Evolutionary conservation across 495 filamentous ascomycete genomes (phyloP).

Genomic region (Corynascus novoguineensis): DNA sequence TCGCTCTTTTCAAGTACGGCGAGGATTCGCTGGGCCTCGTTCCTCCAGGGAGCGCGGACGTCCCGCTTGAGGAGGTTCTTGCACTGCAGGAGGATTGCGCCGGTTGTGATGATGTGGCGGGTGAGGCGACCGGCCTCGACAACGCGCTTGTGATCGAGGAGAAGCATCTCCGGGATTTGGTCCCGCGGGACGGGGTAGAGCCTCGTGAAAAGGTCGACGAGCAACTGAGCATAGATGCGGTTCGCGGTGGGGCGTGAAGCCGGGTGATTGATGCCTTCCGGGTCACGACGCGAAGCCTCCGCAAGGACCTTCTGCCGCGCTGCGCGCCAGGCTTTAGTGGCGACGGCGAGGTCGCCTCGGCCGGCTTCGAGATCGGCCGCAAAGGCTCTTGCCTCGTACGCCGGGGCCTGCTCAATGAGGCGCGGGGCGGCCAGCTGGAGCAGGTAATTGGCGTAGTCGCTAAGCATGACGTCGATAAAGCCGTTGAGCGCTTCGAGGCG

Average conservation of each 20-base stretch:
- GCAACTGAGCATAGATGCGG: slow-evolving; percentile 77
- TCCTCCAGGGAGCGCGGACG: slow-evolving; percentile 81
- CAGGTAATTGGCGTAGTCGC: slow-evolving; percentile 94
- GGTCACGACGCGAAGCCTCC: slow-evolving; percentile 67
- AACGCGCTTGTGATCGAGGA: slow-evolving; percentile 70
- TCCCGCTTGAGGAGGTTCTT: slow-evolving; percentile 96
- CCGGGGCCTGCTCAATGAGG: slow-evolving; percentile 71
- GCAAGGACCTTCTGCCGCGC: slow-evolving; percentile 63
- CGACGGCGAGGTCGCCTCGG: slow-evolving; percentile 52
- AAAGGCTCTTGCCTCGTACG: slow-evolving; percentile 78
- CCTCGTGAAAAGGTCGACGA: slow-evolving; percentile 51
- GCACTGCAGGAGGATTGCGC: slow-evolving; percentile 78
- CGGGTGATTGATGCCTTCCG: slow-evolving; percentile 56
- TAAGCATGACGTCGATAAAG: slow-evolving; percentile 83
- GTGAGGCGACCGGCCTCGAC: slow-evolving; percentile 58
- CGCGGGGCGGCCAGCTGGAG: slow-evolving; percentile 73
- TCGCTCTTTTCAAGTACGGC: slow-evolving; percentile 43
- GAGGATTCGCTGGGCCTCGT: slow-evolving; percentile 72
- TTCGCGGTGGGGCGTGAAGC: slow-evolving; percentile 53
- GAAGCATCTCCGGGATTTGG: slow-evolving; percentile 77
- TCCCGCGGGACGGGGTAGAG: slow-evolving; percentile 48
- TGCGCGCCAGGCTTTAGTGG: slow-evolving; percentile 64
- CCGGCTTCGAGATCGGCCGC: slow-evolving; percentile 61
- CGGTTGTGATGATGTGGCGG: slow-evolving; percentile 70
- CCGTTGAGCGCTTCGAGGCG: slow-evolving; percentile 76